Conservation (phyloP, 176 grass and related monocot genomes). For the Carex scoparia region DNA sequence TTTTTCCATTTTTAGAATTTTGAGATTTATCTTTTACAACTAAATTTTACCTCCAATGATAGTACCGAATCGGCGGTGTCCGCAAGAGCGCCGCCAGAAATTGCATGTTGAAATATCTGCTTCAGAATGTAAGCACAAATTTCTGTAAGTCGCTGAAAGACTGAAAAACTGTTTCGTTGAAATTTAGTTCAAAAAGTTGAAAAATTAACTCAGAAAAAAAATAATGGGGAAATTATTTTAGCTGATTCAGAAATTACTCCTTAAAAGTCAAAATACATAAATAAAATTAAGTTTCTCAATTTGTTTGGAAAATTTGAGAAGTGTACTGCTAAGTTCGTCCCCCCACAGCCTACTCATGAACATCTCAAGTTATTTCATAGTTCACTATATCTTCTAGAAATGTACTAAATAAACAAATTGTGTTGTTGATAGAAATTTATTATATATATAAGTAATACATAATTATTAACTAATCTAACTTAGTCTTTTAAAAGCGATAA, state of each 20-base stretch:
- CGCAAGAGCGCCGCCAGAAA: background rate
- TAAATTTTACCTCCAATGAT: conserved; percentile 48
- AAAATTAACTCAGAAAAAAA: background rate
- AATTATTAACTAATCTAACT: too few relatives aligned
- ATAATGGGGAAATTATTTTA: background rate
- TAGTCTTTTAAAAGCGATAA: too few relatives aligned
- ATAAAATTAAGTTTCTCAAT: background rate
- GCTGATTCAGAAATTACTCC: background rate
- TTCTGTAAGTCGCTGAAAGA: background rate
- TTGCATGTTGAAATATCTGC: background rate
- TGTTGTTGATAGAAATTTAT: too few relatives aligned
- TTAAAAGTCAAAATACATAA: background rate
- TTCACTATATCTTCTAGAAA: too few relatives aligned
- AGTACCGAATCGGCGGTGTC: background rate
- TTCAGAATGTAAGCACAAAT: conserved; percentile 12
- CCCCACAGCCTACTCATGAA: too few relatives aligned
- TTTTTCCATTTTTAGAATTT: too few relatives aligned
- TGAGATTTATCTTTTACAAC: background rate
- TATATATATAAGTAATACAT: too few relatives aligned
- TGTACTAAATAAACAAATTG: too few relatives aligned
- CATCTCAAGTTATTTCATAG: too few relatives aligned
- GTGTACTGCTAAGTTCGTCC: too few relatives aligned
- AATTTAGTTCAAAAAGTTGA: background rate
- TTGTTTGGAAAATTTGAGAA: too few relatives aligned
- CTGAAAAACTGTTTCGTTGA: background rate